Base-by-base conservation (phyloP, 495 filamentous ascomycete species). In the Daldinia decipiens region DNA sequence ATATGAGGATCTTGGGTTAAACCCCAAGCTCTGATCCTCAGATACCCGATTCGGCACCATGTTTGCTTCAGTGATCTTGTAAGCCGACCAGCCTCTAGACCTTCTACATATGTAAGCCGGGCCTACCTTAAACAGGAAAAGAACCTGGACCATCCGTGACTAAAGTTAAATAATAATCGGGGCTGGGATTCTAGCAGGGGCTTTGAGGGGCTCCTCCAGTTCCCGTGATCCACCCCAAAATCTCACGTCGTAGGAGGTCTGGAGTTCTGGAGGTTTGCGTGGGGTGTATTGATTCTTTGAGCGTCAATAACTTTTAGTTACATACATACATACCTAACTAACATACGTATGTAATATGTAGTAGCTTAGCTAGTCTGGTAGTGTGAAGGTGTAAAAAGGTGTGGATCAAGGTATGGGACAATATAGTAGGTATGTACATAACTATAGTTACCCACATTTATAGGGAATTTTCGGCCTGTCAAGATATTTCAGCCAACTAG, bases 81-180 rank as follows among this genome's bases (percentile, higher is more conserved):
- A 47, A 47, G 43, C 24, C 17, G 43, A 21, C 19, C 7, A 21
- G 19, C 17, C 43, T 47, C 43, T 47, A 45, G 40, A 45, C 21
- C 40, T 45, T 45, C 40, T 9, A n/a, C n/a, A n/a, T n/a, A n/a
- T n/a, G n/a, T n/a, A 21, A 45, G 40, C 19, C 17, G 5, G 5
- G 8, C 0, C 17, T 45, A 45, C 17, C 43, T 24, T 24, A 47
- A 47, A 24, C 43, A 31, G 26, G 24, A 53, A 53, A 53, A 7
- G 0, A 47, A 47, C 19, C 43, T 47, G 43, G 50, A 45, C 13
- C 24, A 50, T 32, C 65, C 65, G 24, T 51, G 52, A 13, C 13
- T 53, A 52, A n/a, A 69, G 62, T 67, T 71, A 67, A 54, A 71
- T 71, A 53, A 71, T 71, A 71, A 71, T 50, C 58, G 68, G 68